Conservation (phyloP, 1,284 basidiomycete genomes). For the Puccinia novopanici region DNA sequence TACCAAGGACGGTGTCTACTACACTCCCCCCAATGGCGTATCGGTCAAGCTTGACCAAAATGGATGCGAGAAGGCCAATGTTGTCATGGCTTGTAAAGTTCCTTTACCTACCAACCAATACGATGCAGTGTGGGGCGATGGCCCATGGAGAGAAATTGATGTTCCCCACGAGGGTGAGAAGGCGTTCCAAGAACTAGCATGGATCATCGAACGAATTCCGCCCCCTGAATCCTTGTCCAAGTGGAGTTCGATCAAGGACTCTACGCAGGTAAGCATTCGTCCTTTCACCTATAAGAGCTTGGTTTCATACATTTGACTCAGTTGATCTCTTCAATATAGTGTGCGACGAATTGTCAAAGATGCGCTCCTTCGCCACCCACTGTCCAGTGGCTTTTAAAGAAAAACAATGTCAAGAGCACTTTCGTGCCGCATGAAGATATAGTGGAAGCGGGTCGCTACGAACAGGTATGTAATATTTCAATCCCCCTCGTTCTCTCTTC, state of each 20-base stretch:
- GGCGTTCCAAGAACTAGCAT: constrained; percentile 77
- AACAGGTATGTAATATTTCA: constrained; percentile 53
- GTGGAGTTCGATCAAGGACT: constrained; percentile 64
- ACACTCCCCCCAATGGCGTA: constrained; percentile 67
- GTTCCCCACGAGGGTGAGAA: constrained; percentile 75
- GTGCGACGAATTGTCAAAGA: constrained; percentile 48
- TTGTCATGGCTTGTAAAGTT: constrained; percentile 74
- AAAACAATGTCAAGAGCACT: constrained; percentile 61
- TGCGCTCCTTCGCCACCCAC: constrained; percentile 46
- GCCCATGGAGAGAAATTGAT: constrained; percentile 76
- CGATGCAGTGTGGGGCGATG: constrained; percentile 75
- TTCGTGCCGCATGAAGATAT: constrained; percentile 73
- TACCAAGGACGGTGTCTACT: constrained; percentile 67
- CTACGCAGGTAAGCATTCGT: constrained; percentile 17
- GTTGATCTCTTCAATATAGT: constrained; percentile 25
- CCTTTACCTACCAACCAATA: constrained; percentile 68
- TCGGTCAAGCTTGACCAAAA: constrained; percentile 65
- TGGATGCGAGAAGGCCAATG: constrained; percentile 72
- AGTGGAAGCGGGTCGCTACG: constrained; percentile 65
- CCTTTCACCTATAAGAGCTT: neutral
- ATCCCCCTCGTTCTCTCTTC: too few relatives aligned
- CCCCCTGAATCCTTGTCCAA: constrained; percentile 69
- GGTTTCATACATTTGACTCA: constrained; percentile 50
- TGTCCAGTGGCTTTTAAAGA: constrained; percentile 62
- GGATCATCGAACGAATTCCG: constrained; percentile 80